Conservation (phyloP, 2,329 filamentous ascomycete genomes). For the Thyridium curvatum region DNA sequence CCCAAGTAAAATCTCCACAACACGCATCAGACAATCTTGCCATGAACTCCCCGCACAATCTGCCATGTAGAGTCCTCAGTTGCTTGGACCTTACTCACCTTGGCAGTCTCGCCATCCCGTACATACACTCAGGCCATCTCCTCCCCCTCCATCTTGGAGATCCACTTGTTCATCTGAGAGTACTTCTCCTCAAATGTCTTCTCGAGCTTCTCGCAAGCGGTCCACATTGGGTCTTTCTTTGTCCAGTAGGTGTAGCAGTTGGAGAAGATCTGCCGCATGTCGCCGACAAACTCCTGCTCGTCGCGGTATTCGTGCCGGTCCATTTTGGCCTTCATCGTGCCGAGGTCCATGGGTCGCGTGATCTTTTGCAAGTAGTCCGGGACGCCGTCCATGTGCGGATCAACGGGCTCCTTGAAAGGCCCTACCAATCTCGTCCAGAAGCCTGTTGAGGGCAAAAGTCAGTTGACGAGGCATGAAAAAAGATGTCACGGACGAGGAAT, state of each 20-base stretch:
- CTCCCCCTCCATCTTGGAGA: slow-evolving; percentile 43
- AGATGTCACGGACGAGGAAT: background rate
- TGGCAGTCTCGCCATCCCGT: too few relatives aligned
- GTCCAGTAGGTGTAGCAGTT: slow-evolving; percentile 62
- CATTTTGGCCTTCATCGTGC: slow-evolving; percentile 55
- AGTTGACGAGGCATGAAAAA: background rate
- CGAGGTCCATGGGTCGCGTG: slow-evolving; percentile 56
- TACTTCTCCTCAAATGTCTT: slow-evolving; percentile 41
- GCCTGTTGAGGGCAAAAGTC: slow-evolving; percentile 27
- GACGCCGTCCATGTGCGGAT: slow-evolving; percentile 47
- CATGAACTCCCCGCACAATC: too few relatives aligned
- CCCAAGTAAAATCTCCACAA: too few relatives aligned
- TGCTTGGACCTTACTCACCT: too few relatives aligned
- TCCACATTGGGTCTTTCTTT: slow-evolving; percentile 47
- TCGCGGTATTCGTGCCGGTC: slow-evolving; percentile 42
- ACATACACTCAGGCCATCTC: slow-evolving; percentile 22
- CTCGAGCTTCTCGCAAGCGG: slow-evolving; percentile 50
- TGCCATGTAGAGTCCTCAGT: too few relatives aligned
- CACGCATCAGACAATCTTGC: too few relatives aligned
- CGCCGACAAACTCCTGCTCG: slow-evolving; percentile 47
- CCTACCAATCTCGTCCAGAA: slow-evolving; percentile 63
- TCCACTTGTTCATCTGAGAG: slow-evolving; percentile 52
- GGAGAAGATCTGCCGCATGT: slow-evolving; percentile 55
- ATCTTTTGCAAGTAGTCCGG: slow-evolving; percentile 57
- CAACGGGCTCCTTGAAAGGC: slow-evolving; percentile 54